These are phyloP conservation scores for Wallacemonas sp. DNA, from an alignment of 208 protist species.

Conservation along the genomic window DNA sequence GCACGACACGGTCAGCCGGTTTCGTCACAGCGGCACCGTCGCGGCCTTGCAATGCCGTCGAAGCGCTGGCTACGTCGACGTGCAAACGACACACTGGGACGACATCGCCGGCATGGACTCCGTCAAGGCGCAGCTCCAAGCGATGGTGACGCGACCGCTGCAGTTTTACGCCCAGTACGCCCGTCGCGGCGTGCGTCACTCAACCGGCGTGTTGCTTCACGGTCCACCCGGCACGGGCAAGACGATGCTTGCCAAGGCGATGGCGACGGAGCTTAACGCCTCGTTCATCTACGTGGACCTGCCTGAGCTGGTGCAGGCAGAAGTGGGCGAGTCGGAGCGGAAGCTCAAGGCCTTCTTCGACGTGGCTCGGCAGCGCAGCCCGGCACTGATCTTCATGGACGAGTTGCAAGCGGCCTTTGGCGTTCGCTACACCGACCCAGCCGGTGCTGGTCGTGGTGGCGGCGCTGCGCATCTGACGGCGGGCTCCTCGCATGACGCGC, in stretches of 20 bases:
- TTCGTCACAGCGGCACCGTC: conserved; percentile 42
- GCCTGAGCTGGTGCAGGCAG: conserved; percentile 82
- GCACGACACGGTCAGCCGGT: conserved; percentile 38
- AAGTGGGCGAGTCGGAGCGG: conserved; percentile 92
- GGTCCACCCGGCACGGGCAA: conserved; percentile 93
- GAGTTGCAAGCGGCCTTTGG: conserved; percentile 94
- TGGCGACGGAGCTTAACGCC: conserved; percentile 86
- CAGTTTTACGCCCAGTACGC: conserved; percentile 24
- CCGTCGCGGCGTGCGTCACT: conserved; percentile 56
- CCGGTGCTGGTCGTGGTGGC: not conserved
- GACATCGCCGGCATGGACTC: conserved; percentile 78
- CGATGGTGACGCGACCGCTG: conserved; percentile 49
- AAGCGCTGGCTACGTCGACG: conserved; percentile 74
- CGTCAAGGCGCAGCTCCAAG: conserved; percentile 54
- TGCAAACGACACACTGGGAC: conserved; percentile 62
- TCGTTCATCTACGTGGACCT: conserved; percentile 93
- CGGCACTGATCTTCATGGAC: conserved; percentile 93
- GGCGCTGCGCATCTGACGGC: not conserved
- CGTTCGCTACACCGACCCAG: conserved; percentile 26
- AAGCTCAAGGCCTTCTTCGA: conserved; percentile 83
- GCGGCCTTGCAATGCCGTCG: conserved; percentile 49
- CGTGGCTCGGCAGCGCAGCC: conserved; percentile 71
- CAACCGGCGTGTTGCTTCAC: conserved; percentile 88
- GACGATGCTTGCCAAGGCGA: conserved; percentile 91
- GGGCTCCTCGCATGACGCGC: conserved; percentile 48